A percentile compares a stretch with the other conserved stretches of the same genome.
phyloP scores from a whole-genome alignment of 2,329 filamentous ascomycete genomes.

The Whalleya microplaca region DNA sequence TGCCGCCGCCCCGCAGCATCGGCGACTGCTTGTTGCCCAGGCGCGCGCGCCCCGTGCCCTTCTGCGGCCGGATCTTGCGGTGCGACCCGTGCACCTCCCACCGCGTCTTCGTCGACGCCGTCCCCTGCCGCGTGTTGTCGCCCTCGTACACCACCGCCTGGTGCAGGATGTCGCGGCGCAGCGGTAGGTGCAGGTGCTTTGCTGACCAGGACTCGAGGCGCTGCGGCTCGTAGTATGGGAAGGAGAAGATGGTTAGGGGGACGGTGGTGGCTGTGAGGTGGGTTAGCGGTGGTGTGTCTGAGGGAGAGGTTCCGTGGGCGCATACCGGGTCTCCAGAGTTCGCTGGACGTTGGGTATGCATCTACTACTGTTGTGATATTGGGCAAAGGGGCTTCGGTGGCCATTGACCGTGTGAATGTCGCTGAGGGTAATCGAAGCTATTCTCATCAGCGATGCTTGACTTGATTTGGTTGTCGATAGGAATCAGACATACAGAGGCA shows the following conservation, averaged over 20 bases:
- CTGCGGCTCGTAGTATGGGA: slow-evolving; percentile 85
- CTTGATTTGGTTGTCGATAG: slow-evolving; percentile 11
- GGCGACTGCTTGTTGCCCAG: slow-evolving; percentile 82
- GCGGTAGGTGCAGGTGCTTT: slow-evolving; percentile 83
- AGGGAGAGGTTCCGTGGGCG: background rate
- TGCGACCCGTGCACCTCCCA: slow-evolving; percentile 82
- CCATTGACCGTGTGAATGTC: slow-evolving; percentile 58
- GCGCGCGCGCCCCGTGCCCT: slow-evolving; percentile 81
- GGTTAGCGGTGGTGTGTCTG: slow-evolving; percentile 11
- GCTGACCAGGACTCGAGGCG: slow-evolving; percentile 77
- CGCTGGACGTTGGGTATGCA: slow-evolving; percentile 36
- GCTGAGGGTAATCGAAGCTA: slow-evolving; percentile 34
- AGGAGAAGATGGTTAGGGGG: slow-evolving; percentile 84
- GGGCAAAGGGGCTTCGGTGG: slow-evolving; percentile 52
- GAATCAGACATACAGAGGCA: slow-evolving; percentile 30
- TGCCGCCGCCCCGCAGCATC: slow-evolving; percentile 82
- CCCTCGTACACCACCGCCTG: slow-evolving; percentile 91
- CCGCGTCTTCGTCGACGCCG: slow-evolving; percentile 80
- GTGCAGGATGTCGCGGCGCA: slow-evolving; percentile 90
- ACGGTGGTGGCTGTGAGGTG: slow-evolving; percentile 61
- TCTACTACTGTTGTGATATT: slow-evolving; percentile 42
- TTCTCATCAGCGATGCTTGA: slow-evolving; percentile 10
- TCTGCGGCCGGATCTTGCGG: slow-evolving; percentile 82
- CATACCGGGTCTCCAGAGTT: slow-evolving; percentile 51
- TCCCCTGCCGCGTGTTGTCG: slow-evolving; percentile 84